Evolutionary conservation across 306 rosid species (phyloP), one percentile per base, ranked within the genome.

Genomic region (Begonia loranthoides): DNA sequence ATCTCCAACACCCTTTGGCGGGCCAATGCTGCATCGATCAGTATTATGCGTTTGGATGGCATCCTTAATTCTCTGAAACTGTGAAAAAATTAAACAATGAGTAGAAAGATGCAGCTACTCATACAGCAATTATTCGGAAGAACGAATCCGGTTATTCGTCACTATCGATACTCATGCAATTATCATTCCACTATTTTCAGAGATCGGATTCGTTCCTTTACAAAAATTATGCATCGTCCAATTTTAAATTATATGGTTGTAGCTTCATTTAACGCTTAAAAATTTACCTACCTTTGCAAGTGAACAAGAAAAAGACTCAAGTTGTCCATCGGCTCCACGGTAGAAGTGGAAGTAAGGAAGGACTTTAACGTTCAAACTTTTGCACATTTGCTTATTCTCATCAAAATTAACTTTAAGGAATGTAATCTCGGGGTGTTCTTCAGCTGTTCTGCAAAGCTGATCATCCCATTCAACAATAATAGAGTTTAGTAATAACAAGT

Each of bases 301-400:
- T 50, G 96, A 92, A 74, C 99, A 92, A 8, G 96, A 92, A 76
- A 92, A 92, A 22, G 99, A 69, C 64, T 92, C 96, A 47, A 86
- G 72, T 60, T 79, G 93, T 39, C 99, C 94, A 17, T 86, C 93
- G 12, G 96, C 94, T 59, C 94, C 99, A 52, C 96, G 90, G 64
- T 92, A 92, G 50, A 92, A 92, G 68, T 87, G 99, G 81, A 92
- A 92, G 64, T 63, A 92, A 57, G 99, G 99, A 73, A 92, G 96
- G 50, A 86, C 96, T 83, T 68, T 92, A 52, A 92, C 99, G 56
- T 83, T 86, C 84, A 92, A 45, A 64, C 96, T 80, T 70, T 80
- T 86, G 78, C 99, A 92, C 99, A 92, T 92, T 15, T 79, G 84
- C 73, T 92, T 92, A 59, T 92, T 92, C 79, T 92, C 99, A 59